Conservation (phyloP, 2,329 filamentous ascomycete genomes). For the Curvularia verruculosa region DNA sequence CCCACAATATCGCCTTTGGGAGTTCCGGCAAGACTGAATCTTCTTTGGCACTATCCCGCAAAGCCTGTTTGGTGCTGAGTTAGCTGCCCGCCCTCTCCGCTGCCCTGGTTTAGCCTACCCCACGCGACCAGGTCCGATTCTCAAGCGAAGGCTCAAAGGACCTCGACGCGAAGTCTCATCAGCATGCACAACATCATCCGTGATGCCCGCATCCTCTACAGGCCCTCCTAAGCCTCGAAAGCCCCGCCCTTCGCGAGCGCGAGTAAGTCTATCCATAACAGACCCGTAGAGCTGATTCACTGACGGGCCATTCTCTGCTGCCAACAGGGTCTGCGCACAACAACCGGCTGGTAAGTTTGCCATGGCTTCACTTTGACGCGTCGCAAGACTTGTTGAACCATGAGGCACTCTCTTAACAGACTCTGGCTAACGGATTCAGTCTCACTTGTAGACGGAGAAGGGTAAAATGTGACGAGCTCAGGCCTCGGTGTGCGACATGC, state of each 20-base stretch:
- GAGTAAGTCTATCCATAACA: constrained; percentile 15
- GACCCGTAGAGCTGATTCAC: not conserved
- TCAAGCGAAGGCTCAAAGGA: constrained; percentile 26
- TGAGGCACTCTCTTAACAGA: not conserved
- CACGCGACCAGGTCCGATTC: constrained; percentile 12
- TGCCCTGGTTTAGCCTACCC: constrained; percentile 10
- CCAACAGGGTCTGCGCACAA: constrained; percentile 50
- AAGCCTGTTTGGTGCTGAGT: constrained; percentile 11
- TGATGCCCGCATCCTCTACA: constrained; percentile 38
- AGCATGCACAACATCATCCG: constrained; percentile 30
- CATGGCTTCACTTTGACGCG: not conserved
- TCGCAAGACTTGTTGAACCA: not conserved
- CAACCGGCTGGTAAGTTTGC: constrained; percentile 52
- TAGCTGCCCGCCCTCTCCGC: constrained; percentile 6
- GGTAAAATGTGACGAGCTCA: constrained; percentile 60
- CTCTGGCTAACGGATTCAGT: constrained; percentile 33
- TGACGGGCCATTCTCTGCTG: constrained; percentile 1
- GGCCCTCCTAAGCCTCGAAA: constrained; percentile 41
- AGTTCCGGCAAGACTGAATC: not conserved
- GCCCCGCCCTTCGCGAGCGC: constrained; percentile 52
- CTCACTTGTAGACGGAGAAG: constrained; percentile 55
- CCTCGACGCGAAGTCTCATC: constrained; percentile 37
- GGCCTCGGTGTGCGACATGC: constrained; percentile 54
- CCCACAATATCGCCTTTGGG: constrained; percentile 2
- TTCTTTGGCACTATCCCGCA: not conserved